Base-by-base conservation (phyloP, 306 rosid genomes). In the Quillaja saponaria region DNA sequence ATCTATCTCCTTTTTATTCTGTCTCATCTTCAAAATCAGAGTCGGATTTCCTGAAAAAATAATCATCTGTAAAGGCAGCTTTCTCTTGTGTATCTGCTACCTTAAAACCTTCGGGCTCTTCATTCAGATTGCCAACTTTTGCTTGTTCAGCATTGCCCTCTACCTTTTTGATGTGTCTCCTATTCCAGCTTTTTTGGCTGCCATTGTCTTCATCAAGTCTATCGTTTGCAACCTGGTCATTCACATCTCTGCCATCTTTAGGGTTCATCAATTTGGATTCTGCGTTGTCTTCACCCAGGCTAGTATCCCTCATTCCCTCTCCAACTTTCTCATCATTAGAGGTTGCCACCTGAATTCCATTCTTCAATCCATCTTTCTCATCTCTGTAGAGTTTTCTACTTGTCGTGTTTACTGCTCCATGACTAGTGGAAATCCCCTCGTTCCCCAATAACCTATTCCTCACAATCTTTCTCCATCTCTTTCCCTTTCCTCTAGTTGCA, bases 1-100 rank as follows among this genome's bases (percentile, higher is more conserved):
- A 5, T 81, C 80, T 16, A 67, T 55, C 49, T 87, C 87, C 65
- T 80, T 83, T 48, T 46, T 72, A 77, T 87, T 71, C 47, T 76
- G 83, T 31, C 72, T 82, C 82, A 46, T 66, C 82, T 59, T 70
- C 76, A 55, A 37, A 65, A 16, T 49, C 59, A 2, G 69, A 44
- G 5, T 54, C 78, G 10, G 79, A 42, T 20, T 79, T 76, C 28
- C 62, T 67, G 7, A 38, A 6, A 68, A 64, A 47, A 13, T 61
- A 64, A 8, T 66, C 73, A 3, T 62, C 16, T 9, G 38, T 62
- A 51, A 14, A 49, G 0, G 5, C 38, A 41, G 64, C 82, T 38
- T 44, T 56, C 51, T 49, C 77, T 1, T 63, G 42, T 71, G 28
- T 49, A 17, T 64, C 58, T 35, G 65, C 75, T 57, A 6, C 69